Evolutionary conservation across 164 flowering plant species (phyloP), one percentile per base, ranked within the genome.

Genomic region (Vitis rupestris): DNA sequence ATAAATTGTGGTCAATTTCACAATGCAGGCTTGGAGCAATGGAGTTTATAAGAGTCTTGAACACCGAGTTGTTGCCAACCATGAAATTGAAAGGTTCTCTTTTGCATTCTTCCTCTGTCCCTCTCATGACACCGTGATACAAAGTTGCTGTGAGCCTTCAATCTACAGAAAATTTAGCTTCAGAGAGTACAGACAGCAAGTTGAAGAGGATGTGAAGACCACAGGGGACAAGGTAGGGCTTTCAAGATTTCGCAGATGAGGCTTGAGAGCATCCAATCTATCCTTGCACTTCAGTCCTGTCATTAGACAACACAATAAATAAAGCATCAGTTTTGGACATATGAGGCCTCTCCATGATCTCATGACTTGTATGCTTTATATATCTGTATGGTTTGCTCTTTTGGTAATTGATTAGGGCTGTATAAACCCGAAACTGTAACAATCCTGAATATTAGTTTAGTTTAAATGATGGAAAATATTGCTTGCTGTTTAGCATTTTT

Each of bases 11-110:
- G 16, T 11, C 13, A 23, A 19, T n/a, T 9, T 62, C 23, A 37
- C 11, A 13, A 13, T 72, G 66, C 61, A 82, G 84, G 84, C 80
- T 50, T 67, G 74, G 68, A 82, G 84, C 77, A 82, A 82, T 58
- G 77, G 66, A 4, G 59, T 61, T 8, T 82, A 76, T 68, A 79
- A 70, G 65, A 82, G 84, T 59, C 59, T 79, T 12, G 44, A 70
- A 58, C 84, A 82, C 68, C 37, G 80, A 60, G 85, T 79, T 61
- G 63, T 77, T 17, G 63, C 79, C 9, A 51, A n/a, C 51, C n/a
- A 48, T 37, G 63, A 66, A 50, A 59, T 10, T 0, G 85, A 82
- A 51, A 79, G 83, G 53, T 66, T 68, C 16, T 79, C 85, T 2
- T 8, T 69, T 64, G 85, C 82, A 10, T 82, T 63, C 50, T 82